Evolutionary conservation across 805 yeast species (phyloP).

Genomic region (Sugiyamaella marilandica): DNA sequence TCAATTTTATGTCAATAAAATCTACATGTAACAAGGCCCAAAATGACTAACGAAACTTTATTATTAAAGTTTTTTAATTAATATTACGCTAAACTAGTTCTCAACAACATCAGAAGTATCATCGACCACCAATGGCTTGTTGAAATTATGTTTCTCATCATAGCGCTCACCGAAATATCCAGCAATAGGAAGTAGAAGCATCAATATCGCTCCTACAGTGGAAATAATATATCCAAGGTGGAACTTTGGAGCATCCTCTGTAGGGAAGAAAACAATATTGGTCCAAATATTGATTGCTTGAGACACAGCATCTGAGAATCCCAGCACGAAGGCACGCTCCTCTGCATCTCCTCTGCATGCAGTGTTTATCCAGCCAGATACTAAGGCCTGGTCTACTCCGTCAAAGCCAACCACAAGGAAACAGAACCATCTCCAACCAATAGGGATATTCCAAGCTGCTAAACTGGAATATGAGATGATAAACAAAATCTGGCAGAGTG

Average conservation of each 20-base stretch:
- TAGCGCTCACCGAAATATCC: conserved; percentile 29
- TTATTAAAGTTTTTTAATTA: too few relatives aligned
- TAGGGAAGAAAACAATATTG: conserved; percentile 41
- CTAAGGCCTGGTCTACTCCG: conserved; percentile 36
- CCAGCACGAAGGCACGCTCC: conserved; percentile 34
- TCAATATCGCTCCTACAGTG: conserved; percentile 34
- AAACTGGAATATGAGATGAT: conserved; percentile 37
- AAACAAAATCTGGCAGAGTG: conserved; percentile 32
- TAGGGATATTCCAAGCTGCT: conserved; percentile 41
- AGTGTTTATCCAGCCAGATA: conserved; percentile 41
- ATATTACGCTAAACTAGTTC: too few relatives aligned
- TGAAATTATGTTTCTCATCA: conserved; percentile 23
- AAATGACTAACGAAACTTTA: too few relatives aligned
- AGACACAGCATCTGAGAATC: conserved; percentile 35
- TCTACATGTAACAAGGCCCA: too few relatives aligned
- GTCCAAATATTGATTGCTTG: conserved; percentile 46
- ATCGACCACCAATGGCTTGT: neutral
- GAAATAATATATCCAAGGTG: conserved; percentile 37
- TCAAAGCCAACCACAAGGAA: conserved; percentile 37
- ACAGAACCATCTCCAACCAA: conserved; percentile 40
- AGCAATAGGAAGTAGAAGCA: conserved; percentile 35
- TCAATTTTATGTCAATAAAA: too few relatives aligned
- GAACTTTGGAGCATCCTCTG: conserved; percentile 39
- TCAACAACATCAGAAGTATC: neutral
- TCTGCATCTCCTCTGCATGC: conserved; percentile 32